Evolutionary conservation across 371 early-diverging fungal species (phyloP).

Genomic region (Catenaria anguillulae): DNA sequence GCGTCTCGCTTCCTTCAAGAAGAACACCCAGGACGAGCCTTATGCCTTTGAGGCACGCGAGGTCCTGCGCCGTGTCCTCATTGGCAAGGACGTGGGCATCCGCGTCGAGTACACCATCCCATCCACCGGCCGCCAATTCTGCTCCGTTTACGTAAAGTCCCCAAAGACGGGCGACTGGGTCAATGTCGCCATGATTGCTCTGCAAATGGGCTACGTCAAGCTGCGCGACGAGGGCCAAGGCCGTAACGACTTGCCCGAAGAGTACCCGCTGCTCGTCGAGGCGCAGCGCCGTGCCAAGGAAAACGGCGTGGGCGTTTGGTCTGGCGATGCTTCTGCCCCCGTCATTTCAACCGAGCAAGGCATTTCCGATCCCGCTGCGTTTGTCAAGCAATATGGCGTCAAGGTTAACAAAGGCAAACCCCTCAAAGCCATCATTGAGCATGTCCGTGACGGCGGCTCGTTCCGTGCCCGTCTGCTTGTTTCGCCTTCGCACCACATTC

Average conservation of each 20-base stretch:
- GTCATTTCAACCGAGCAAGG: neutral
- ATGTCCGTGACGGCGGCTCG: conserved; percentile 82
- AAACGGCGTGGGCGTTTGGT: conserved; percentile 63
- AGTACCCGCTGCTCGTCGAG: neutral
- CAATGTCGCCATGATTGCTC: conserved; percentile 51
- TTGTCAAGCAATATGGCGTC: no score
- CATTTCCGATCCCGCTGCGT: conserved; percentile 20
- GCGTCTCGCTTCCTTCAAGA: conserved; percentile 52
- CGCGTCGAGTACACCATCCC: conserved; percentile 58
- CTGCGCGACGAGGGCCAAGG: conserved; percentile 31
- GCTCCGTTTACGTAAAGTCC: conserved; percentile 30
- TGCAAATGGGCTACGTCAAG: conserved; percentile 74
- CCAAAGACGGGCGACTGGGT: conserved; percentile 34
- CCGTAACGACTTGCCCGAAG: neutral
- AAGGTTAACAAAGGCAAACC: conserved; percentile 61
- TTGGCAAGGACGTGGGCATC: conserved; percentile 80
- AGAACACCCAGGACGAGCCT: conserved; percentile 67
- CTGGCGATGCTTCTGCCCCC: conserved; percentile 28
- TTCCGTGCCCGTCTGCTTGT: conserved; percentile 56
- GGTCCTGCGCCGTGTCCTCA: conserved; percentile 64
- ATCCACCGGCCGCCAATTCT: conserved; percentile 52
- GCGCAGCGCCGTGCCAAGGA: conserved; percentile 26
- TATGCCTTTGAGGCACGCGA: conserved; percentile 80
- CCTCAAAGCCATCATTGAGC: conserved; percentile 75
- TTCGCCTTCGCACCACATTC: conserved; percentile 46